phyloP scores from a whole-genome alignment of 2,329 filamentous ascomycete genomes.

The Sporothrix schenckii region DNA sequence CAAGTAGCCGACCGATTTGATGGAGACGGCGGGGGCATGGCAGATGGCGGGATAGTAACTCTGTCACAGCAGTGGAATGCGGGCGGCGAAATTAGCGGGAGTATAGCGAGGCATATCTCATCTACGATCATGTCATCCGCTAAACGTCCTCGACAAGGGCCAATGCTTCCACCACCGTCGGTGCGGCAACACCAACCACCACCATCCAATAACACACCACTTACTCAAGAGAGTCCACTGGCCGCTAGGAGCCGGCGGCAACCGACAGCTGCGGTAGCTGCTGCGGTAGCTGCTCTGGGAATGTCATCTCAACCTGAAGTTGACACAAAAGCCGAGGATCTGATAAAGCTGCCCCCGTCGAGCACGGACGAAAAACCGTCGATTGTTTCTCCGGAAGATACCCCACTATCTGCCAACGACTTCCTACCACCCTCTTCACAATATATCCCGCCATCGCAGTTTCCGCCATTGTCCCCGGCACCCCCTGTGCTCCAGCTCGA shows the following conservation, averaged over 20 bases:
- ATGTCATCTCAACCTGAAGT: slow-evolving; percentile 43
- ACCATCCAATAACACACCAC: neutral
- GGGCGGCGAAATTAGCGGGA: neutral
- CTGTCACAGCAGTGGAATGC: slow-evolving; percentile 29
- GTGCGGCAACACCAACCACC: slow-evolving; percentile 30
- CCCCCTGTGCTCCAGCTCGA: slow-evolving; percentile 69
- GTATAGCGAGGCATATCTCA: slow-evolving; percentile 14
- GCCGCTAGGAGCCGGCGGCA: slow-evolving; percentile 49
- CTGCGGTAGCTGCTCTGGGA: slow-evolving; percentile 39
- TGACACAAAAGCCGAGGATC: slow-evolving; percentile 40
- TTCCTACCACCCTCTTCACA: slow-evolving; percentile 23
- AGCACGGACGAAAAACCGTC: slow-evolving; percentile 39
- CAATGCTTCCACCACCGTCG: slow-evolving; percentile 23
- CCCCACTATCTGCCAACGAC: slow-evolving; percentile 1
- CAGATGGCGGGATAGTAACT: slow-evolving; percentile 1
- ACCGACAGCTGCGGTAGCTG: slow-evolving; percentile 37
- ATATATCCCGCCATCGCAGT: slow-evolving; percentile 37
- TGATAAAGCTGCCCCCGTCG: slow-evolving; percentile 40
- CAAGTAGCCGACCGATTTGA: slow-evolving; percentile 89
- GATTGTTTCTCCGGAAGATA: slow-evolving; percentile 35
- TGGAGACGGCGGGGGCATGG: slow-evolving; percentile 16
- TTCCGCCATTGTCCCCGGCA: slow-evolving; percentile 38
- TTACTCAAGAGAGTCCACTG: slow-evolving; percentile 54
- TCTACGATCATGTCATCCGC: slow-evolving; percentile 32
- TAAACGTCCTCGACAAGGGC: slow-evolving; percentile 29